Base-by-base conservation (phyloP, 225 moss, liverwort and hornwort species). In the Polytrichum formosum region DNA sequence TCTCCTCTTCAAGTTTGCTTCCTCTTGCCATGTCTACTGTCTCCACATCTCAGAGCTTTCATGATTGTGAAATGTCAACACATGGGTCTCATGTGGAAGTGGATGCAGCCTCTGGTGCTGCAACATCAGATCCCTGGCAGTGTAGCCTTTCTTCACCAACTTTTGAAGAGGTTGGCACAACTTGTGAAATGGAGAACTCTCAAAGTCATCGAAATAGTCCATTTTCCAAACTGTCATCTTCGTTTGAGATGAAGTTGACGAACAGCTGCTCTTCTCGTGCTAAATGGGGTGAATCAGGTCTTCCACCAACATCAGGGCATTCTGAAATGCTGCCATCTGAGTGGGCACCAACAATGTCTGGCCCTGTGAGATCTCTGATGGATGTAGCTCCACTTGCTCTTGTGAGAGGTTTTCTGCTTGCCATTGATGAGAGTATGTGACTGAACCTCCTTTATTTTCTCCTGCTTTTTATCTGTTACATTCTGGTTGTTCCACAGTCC, bases 361-460 rank as follows among this genome's bases (percentile, higher is more conserved):
- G 92, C 37, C 82, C 94, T 78, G 92, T 98, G 18, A 79, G 88
- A 66, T 94, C 98, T 26, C 83, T 98, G 62, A 70, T 92, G 70
- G 94, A 98, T 79, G 94, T 92, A 55, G 92, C 94, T 58, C 91
- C 98, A 55, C 82, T 98, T 75, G 77, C 90, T 46, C 88, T 90
- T 26, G 80, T 91, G 27, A 82, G 78, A 81, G 92, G 90, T 5
- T 92, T 88, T 71, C 75, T 78, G 78, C 72, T 73, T 60, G 82
- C 74, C 18, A 75, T 91, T 67, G 78, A 90, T 68, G 76, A 73
- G 35, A 75, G 94, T 94, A 87, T 62, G 82, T 71, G 69, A 58
- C 73, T 70, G 28, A 63, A 65, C 37, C 73, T 71, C 56, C 61
- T 74, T 26, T 65, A 53, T 69, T 59, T 46, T 35, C 13, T 59